Evolutionary conservation across 441 rosid species (phyloP).

Genomic region (Gossypium aridum): DNA sequence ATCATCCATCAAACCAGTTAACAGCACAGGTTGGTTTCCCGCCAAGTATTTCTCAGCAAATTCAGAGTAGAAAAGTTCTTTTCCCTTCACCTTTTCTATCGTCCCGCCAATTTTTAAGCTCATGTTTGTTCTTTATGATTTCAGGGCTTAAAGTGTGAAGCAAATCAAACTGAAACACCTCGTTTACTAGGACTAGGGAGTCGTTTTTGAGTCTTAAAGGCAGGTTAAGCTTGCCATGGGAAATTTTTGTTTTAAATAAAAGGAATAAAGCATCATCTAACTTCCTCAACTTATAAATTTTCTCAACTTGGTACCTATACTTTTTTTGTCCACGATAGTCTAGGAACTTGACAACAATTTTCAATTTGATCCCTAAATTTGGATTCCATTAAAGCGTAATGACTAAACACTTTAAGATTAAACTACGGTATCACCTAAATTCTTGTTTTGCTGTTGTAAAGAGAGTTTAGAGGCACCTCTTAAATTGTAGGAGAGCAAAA

Average conservation of each 20-base stretch:
- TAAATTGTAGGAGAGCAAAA: too few relatives aligned
- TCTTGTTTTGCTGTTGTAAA: too few relatives aligned
- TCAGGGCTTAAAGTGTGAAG: neutral
- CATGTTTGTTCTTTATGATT: conserved; percentile 22
- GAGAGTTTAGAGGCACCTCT: too few relatives aligned
- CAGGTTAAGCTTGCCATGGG: neutral
- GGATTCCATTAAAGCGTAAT: too few relatives aligned
- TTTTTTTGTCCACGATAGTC: too few relatives aligned
- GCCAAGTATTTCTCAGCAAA: conserved; percentile 59
- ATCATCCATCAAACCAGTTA: conserved; percentile 69
- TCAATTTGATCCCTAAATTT: too few relatives aligned
- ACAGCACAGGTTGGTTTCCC: conserved; percentile 65
- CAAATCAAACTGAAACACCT: neutral
- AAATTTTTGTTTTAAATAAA: neutral
- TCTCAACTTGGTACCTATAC: too few relatives aligned
- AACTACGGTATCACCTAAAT: too few relatives aligned
- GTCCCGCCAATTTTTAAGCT: conserved; percentile 50
- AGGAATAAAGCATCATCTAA: too few relatives aligned
- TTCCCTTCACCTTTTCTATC: conserved; percentile 59
- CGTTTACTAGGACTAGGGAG: neutral
- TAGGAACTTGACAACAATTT: too few relatives aligned
- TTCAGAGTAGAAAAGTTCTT: conserved; percentile 48
- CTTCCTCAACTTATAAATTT: too few relatives aligned
- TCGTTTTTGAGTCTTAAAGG: neutral
- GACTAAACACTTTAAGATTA: too few relatives aligned